These are phyloP conservation scores for Macrocybe gigantea DNA, from an alignment of 768 basidiomycete species.

Conservation along the genomic window DNA sequence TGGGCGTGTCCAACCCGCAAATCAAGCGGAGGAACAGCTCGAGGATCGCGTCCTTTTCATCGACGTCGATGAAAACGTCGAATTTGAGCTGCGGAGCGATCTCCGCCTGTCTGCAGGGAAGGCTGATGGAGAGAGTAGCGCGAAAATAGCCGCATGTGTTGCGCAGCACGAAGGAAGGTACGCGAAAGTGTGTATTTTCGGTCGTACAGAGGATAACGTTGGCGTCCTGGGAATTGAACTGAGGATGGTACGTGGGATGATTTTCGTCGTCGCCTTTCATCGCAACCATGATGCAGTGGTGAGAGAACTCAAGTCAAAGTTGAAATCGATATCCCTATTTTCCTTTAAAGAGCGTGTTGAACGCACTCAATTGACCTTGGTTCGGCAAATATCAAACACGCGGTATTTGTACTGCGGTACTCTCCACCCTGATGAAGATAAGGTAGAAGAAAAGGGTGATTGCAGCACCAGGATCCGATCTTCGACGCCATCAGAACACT, in stretches of 20 bases:
- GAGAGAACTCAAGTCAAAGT: no score
- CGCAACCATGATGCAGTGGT: no score
- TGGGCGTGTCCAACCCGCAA: slow-evolving; percentile 32
- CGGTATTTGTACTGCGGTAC: no score
- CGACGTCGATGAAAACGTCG: slow-evolving; percentile 7
- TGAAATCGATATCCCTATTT: no score
- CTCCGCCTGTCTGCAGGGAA: slow-evolving; percentile 5
- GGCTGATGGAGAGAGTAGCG: slow-evolving; percentile 17
- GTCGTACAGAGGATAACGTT: slow-evolving; percentile 36
- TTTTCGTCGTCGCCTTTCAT: no score
- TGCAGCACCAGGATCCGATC: no score
- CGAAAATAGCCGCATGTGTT: slow-evolving; percentile 37
- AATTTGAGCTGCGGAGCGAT: slow-evolving; percentile 8
- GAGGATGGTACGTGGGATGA: slow-evolving; percentile 16
- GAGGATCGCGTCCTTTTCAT: slow-evolving; percentile 29
- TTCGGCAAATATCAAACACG: no score
- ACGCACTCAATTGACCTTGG: no score
- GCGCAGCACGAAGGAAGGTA: slow-evolving; percentile 35
- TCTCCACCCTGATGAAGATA: no score
- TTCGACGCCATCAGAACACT: no score
- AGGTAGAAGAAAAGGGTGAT: no score
- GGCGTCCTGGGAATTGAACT: slow-evolving; percentile 32
- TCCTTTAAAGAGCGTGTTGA: no score
- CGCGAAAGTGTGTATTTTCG: slow-evolving; percentile 36
- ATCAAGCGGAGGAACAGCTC: slow-evolving; percentile 34